Evolutionary conservation across 352 stramenopile species (phyloP), one percentile per base, ranked within the genome.

Genomic region (Globisporangium lucens): DNA sequence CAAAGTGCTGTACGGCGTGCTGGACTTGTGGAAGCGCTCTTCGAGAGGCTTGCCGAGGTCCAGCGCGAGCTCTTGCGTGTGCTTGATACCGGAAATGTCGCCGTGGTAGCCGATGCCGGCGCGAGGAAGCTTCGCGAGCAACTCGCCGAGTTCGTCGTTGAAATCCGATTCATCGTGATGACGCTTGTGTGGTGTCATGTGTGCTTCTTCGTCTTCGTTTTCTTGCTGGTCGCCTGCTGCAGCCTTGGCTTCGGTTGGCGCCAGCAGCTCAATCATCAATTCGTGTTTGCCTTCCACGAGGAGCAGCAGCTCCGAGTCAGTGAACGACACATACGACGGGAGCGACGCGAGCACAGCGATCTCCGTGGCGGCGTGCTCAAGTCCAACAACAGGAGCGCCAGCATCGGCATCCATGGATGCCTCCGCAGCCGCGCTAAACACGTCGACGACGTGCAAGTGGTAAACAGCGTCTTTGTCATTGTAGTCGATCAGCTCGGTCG

Each of bases 1-100:
- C 4, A 94, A 67, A 6, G 85, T 90, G 63, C 84, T 90, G 68
- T 85, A 94, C 15, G 87, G 79, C 12, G 78, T 90, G 66, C 78
- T 91, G 0, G 87, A 93, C 67, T 91, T 90, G n/a, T 89, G 82
- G 64, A 95, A 95, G 0, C 87, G 80, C 56, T 87, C 72, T 27
- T 83, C 77, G 24, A 95, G 71, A 36, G 83, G 76, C 47, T 67
- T 83, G 22, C 66, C 81, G 5, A 77, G 63, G 33, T 91, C 81
- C 9, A 89, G 55, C 2, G 72, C 78, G 12, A 91, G 71, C 8
- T 90, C 73, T 47, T 79, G 70, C 15, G 78, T 56, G 24, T 85
- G 73, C 65, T 92, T 91, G 24, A 75, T 70, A 47, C 77, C 80
- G 3, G 74, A 78, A 33, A 91, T 75, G 15, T 93, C 83, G 24